Base-by-base conservation (phyloP, 805 yeast genomes). In the Pichia kluyveri region DNA sequence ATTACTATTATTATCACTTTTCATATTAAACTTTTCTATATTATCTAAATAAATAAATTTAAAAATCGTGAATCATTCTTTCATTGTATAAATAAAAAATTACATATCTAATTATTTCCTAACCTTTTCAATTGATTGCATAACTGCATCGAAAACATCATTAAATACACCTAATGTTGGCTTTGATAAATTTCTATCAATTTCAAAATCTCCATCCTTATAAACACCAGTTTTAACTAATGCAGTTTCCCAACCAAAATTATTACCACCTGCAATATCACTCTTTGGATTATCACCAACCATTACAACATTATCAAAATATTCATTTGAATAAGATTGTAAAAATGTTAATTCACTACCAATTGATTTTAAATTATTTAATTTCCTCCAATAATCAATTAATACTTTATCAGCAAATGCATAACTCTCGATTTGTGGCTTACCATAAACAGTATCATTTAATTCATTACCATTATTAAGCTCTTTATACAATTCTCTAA, bases 231-330 rank as follows among this genome's bases (percentile, higher is more conserved):
- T 85, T 51, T 81, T 72, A 27, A 93, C 86, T 40, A 93, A 73
- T 36, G 87, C 76, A 14, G 93, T 82, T 43, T 83, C 79, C 98
- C 98, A 93, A 3, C 96, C 96, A 60, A 82, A 81, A 46, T 70
- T 69, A 57, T 84, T 82, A 2, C 96, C 99, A 0, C 99, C 99
- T 51, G 74, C 72, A 47, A 93, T 93, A 62, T 93, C 99, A 43
- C 89, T 79, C 26, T 82, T 93, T 4, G 97, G 98, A 63, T 93
- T 93, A 66, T 93, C 99, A 26, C 99, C 99, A 34, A 93, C 86
- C 99, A 93, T 93, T 67, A 73, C 90, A 1, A 93, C 83, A n/a
- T 74, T 65, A 34, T 69, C 66, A 56, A 83, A 70, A 10, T 75
- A 77, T 34, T 34, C 17, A 14, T 34, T 34, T 15, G 37, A 34